Evolutionary conservation across 805 yeast species (phyloP).

Genomic region (Nakazawaea ernobii): DNA sequence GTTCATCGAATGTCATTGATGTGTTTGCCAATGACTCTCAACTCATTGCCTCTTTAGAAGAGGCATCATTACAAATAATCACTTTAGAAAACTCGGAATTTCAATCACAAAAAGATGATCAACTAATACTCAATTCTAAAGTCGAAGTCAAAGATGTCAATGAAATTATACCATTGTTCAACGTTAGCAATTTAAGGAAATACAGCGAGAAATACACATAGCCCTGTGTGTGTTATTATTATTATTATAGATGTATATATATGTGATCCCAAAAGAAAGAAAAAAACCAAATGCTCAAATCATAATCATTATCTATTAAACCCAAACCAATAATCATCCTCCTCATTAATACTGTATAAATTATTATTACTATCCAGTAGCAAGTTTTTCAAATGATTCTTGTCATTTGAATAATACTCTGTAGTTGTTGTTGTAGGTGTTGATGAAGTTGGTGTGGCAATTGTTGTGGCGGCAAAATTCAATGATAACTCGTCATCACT

Average conservation of each 20-base stretch:
- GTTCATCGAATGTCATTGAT: slow-evolving; percentile 3
- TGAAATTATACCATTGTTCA: slow-evolving; percentile 48
- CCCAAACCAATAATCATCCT: slow-evolving; percentile 11
- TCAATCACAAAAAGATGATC: not conserved
- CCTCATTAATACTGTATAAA: slow-evolving; percentile 5
- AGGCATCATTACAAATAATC: not conserved
- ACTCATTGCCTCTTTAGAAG: slow-evolving; percentile 4
- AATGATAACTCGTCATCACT: slow-evolving; percentile 2
- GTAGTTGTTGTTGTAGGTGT: not conserved
- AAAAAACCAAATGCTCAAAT: not conserved
- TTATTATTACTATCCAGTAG: slow-evolving; percentile 1
- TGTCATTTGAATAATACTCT: not conserved
- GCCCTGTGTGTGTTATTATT: not conserved
- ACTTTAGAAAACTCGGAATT: not conserved
- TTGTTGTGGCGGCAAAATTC: slow-evolving; percentile 1
- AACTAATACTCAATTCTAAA: not conserved
- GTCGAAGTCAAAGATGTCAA: slow-evolving; percentile 22
- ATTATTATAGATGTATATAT: not conserved
- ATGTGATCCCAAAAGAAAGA: no score
- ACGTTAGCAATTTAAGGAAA: slow-evolving; percentile 48
- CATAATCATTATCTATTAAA: slow-evolving; percentile 7
- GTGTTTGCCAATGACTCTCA: not conserved
- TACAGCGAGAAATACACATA: slow-evolving; percentile 40
- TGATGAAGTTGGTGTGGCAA: not conserved
- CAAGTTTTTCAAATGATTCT: not conserved